Conservation (phyloP, 2,329 filamentous ascomycete species). For the Hymenoscyphus scutula region DNA sequence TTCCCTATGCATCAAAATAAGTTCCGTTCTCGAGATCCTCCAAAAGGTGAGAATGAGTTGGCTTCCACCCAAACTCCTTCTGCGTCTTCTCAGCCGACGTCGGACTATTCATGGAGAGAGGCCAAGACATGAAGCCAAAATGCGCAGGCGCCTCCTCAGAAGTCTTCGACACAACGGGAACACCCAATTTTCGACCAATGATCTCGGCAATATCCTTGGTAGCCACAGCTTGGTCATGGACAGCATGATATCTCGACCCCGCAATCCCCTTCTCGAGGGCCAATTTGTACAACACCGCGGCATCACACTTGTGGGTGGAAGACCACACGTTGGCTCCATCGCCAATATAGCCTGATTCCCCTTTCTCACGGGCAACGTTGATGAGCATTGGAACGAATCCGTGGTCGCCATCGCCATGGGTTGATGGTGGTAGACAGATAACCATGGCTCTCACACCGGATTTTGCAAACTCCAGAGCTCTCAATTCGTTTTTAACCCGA, state of each 20-base stretch:
- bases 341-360: conserved; percentile 37
- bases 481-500: neutral
- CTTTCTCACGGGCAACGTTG: conserved; percentile 32
- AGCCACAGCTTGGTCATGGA: conserved; percentile 38
- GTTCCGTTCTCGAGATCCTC: neutral
- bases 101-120: conserved; percentile 32
- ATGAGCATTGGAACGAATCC: conserved; percentile 36
- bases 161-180: conserved; percentile 35
- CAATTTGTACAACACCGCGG: conserved; percentile 29
- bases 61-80: conserved; percentile 39
- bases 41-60: neutral
- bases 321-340: conserved; percentile 40
- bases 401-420: conserved; percentile 38
- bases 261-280: conserved; percentile 37
- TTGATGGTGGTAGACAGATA: conserved; percentile 39
- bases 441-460: conserved; percentile 37
- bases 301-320: conserved; percentile 40
- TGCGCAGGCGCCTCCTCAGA: conserved; percentile 32
- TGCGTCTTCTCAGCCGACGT: conserved; percentile 39
- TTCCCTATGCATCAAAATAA: neutral
- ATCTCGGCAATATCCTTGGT: conserved; percentile 39
- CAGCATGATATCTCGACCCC: conserved; percentile 40
- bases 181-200: conserved; percentile 37
- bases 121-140: conserved; percentile 34
- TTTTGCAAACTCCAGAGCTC: conserved; percentile 27